Evolutionary conservation across 2,329 filamentous ascomycete species (phyloP), one percentile per base, ranked within the genome.

Genomic region (Blumeria graminis): DNA sequence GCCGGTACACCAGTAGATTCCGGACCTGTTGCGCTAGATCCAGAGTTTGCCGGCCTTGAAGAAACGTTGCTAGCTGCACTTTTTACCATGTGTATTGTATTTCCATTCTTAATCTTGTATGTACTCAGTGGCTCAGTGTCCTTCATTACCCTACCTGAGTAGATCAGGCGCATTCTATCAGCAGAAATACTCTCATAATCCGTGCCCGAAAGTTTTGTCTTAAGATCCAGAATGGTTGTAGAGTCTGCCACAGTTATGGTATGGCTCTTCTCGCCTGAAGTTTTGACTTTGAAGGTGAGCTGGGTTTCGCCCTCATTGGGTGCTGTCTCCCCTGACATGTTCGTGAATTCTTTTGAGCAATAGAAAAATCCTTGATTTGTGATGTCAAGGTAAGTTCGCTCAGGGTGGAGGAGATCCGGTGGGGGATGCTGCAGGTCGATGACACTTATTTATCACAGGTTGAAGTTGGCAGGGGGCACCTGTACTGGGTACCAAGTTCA

Each of bases 11-110:
- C 79, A 46, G 79, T 74, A 1, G 78, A 72, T 3, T 76, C 71
- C 34, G 72, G 68, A 3, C 70, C 61, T 33, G 71, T 68, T 1
- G 72, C 64, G 33, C 70, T 64, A 48, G 72, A 65, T 5, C 71
- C 65, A 6, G 71, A 62, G 18, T 69, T 67, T 3, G 71, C 66
- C 50, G 74, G 76, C 57, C 75, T 74, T 60, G 75, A 76, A n/a
- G 60, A 57, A 14, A 60, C 60, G 59, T 67, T 67, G 76, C 89
- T 95, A 59, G 86, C 85, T 48, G 92, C 90, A 67, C 88, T 93
- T 74, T 94, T 95, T 65, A 98, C 92, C 64, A 98, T 78, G 69
- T 98, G 92, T 63, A 98, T 81, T 16, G 90, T 96, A 70, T 96
- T 92, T 61, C 89, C 88, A 61, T 86, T 76, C 75, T 95, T 95